Percentiles rank a stretch among this genome's conserved stretches.
Conservation (phyloP, 2,329 filamentous ascomycete genomes). For the Aureobasidium uvarum region DNA sequence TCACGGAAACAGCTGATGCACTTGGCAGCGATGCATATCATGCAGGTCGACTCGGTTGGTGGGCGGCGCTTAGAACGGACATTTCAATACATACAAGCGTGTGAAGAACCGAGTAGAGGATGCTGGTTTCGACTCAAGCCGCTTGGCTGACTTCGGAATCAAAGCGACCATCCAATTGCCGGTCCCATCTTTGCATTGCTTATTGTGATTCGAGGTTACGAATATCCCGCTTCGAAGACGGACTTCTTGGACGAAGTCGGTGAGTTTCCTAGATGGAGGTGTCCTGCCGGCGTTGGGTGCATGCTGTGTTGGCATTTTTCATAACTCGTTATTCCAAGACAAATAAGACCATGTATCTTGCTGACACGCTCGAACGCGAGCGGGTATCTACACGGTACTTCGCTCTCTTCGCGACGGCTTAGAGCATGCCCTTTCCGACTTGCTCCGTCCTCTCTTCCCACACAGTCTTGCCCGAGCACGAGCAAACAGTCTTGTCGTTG, state of each 20-base stretch:
- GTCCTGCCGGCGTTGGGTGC: neutral
- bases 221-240: neutral
- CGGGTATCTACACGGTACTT: neutral
- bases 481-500: slow-evolving; percentile 97
- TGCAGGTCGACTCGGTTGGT: slow-evolving; percentile 22
- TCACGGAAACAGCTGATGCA: neutral
- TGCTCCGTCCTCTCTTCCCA: slow-evolving; percentile 97
- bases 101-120: neutral
- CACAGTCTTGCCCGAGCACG: slow-evolving; percentile 94
- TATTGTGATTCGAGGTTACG: neutral
- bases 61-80: slow-evolving; percentile 15
- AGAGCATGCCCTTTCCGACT: slow-evolving; percentile 86
- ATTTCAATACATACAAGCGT: neutral
- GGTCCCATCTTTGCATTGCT: neutral
- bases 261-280: neutral
- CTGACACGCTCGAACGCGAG: neutral
- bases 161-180: neutral
- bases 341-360: neutral
- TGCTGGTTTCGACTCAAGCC: neutral
- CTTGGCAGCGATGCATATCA: slow-evolving; percentile 12
- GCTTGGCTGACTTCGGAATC: slow-evolving; percentile 8
- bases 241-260: neutral
- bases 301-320: slow-evolving; percentile 13
- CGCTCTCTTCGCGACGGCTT: slow-evolving; percentile 35
- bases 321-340: slow-evolving; percentile 15